These are phyloP conservation scores for Hanseniaspora gamundiae DNA, from an alignment of 1,139 yeast species.

Conservation along the genomic window DNA sequence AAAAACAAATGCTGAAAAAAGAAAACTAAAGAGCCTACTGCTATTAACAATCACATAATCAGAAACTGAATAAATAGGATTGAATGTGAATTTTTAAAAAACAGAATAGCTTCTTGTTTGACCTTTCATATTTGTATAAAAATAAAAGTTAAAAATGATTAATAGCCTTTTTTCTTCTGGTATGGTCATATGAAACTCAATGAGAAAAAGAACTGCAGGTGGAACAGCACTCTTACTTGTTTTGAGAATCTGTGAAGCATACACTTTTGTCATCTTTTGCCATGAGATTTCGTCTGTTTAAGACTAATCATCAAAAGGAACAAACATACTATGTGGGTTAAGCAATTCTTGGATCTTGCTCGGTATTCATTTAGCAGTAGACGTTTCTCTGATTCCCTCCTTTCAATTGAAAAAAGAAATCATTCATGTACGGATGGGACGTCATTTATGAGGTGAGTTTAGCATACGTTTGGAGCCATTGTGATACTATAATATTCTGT, in stretches of 20 bases:
- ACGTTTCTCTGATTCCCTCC: no score
- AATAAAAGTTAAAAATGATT: not conserved
- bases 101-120: conserved; percentile 17
- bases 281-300: not conserved
- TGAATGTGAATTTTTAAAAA: conserved; percentile 26
- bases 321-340: no score
- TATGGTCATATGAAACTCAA: no score
- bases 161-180: not conserved
- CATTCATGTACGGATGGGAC: no score
- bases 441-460: no score
- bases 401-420: no score
- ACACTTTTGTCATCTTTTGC: no score
- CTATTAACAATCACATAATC: conserved; percentile 30
- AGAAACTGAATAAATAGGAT: conserved; percentile 1
- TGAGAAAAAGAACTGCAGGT: no score
- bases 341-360: no score
- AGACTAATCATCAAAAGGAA: not conserved
- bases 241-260: no score
- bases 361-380: not conserved
- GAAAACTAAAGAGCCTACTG: conserved; percentile 21
- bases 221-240: no score
- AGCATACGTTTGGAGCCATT: conserved; percentile 31
- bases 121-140: not conserved
- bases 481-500: conserved; percentile 7
- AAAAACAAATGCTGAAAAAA: not conserved